Evolutionary conservation across 2,329 filamentous ascomycete species (phyloP).

Genomic region (Mollisiaceae sp.): DNA sequence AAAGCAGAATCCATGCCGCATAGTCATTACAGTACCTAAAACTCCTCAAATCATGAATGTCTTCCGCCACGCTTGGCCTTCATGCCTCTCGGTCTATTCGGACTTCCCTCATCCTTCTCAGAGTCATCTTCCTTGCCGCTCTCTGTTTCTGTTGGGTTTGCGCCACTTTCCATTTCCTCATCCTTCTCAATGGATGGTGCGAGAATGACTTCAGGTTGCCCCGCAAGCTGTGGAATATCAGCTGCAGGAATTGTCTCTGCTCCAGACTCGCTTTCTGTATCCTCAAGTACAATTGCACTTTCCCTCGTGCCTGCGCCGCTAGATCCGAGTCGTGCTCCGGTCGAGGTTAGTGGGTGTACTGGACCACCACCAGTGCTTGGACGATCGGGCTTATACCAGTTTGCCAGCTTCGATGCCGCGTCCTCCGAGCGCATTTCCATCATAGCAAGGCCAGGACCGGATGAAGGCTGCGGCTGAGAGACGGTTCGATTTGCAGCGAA

Average conservation of each 20-base stretch:
- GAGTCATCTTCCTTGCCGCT: background rate
- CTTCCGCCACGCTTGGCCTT: no score
- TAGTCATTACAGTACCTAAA: no score
- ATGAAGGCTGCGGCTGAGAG: background rate
- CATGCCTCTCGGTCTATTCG: background rate
- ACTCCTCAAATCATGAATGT: no score
- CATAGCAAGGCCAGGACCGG: constrained; percentile 14
- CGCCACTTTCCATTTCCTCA: background rate
- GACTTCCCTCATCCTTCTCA: background rate
- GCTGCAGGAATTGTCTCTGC: no score
- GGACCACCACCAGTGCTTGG: background rate
- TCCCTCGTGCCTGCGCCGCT: background rate
- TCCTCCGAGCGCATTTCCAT: constrained; percentile 18
- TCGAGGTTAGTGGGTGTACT: background rate
- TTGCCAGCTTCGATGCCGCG: constrained; percentile 22
- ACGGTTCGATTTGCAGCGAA: no score
- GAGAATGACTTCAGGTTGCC: background rate
- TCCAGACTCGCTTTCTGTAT: background rate
- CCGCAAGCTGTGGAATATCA: background rate
- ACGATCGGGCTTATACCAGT: background rate
- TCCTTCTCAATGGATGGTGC: constrained; percentile 2
- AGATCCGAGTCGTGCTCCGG: background rate
- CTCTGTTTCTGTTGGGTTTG: background rate
- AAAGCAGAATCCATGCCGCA: no score
- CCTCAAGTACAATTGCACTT: no score